These are phyloP conservation scores for Entomortierella chlamydospora DNA, from an alignment of 192 early-diverging fungal genomes.

Conservation along the genomic window DNA sequence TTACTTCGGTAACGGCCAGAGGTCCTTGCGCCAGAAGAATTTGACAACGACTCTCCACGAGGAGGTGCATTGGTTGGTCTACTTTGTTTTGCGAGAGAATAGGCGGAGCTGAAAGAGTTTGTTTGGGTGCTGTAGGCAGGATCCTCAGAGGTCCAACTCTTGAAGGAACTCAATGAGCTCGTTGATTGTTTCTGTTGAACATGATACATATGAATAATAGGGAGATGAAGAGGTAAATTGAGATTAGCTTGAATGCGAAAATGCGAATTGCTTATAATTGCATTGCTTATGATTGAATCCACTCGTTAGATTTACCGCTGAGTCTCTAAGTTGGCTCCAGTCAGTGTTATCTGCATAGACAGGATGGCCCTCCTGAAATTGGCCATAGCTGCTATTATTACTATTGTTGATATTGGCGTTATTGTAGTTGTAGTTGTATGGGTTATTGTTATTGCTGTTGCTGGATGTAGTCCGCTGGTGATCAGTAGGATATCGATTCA, in stretches of 20 bases:
- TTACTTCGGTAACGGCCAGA: constrained; percentile 25
- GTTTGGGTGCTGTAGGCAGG: constrained; percentile 24
- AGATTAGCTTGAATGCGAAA: too few species aligned
- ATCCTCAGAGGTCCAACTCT: constrained; percentile 45
- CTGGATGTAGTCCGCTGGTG: neutral
- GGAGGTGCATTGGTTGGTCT: neutral
- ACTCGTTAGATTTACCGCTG: constrained; percentile 41
- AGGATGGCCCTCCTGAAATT: constrained; percentile 41
- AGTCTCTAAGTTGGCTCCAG: constrained; percentile 27
- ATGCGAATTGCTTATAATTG: too few species aligned
- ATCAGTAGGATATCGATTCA: constrained; percentile 1
- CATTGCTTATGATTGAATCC: too few species aligned
- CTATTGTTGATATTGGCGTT: neutral
- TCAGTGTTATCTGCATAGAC: constrained; percentile 25
- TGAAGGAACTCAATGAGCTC: constrained; percentile 13
- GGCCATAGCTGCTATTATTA: neutral
- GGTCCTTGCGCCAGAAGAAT: neutral
- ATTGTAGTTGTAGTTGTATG: neutral
- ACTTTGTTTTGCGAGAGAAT: neutral
- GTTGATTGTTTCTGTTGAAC: constrained; percentile 30
- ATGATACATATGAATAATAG: neutral
- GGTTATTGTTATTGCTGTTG: neutral
- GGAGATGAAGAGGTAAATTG: neutral
- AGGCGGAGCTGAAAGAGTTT: constrained; percentile 11
- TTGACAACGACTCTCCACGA: constrained; percentile 16